phyloP scores from a whole-genome alignment of 805 yeast species.

The Candida incommunis region DNA sequence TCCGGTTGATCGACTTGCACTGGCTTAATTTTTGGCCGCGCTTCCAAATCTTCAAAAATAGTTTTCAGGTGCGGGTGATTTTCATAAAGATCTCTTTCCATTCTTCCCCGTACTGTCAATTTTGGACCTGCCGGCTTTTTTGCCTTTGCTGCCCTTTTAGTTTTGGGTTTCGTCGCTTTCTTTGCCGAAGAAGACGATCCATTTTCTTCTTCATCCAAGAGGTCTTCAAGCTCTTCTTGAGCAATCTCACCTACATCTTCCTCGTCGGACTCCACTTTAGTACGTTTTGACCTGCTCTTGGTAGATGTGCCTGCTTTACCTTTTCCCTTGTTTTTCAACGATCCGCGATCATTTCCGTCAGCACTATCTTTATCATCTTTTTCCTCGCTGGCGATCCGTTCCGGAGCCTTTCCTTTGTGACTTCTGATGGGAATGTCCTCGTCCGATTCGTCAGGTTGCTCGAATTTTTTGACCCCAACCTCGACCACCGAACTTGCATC shows the following conservation, averaged over 20 bases:
- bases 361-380: too few relatives aligned
- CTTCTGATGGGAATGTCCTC: not conserved
- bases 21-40: slow-evolving; percentile 27
- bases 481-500: not conserved
- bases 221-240: too few relatives aligned
- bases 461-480: not conserved
- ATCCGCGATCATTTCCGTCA: too few relatives aligned
- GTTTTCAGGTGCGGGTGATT: slow-evolving; percentile 62
- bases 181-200: too few relatives aligned
- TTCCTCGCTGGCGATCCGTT: too few relatives aligned
- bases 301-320: too few relatives aligned
- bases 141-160: not conserved
- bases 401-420: too few relatives aligned
- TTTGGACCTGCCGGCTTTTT: not conserved
- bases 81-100: slow-evolving; percentile 49
- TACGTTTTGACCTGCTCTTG: too few relatives aligned
- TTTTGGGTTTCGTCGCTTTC: not conserved
- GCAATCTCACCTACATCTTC: too few relatives aligned
- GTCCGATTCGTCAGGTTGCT: not conserved
- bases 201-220: too few relatives aligned
- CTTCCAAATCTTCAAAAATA: slow-evolving; percentile 49
- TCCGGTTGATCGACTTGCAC: slow-evolving; percentile 44
- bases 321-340: too few relatives aligned
- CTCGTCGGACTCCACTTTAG: too few relatives aligned
- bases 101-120: slow-evolving; percentile 28